Conservation (phyloP, 2,329 filamentous ascomycete genomes). For the Neonectria ditissima region DNA sequence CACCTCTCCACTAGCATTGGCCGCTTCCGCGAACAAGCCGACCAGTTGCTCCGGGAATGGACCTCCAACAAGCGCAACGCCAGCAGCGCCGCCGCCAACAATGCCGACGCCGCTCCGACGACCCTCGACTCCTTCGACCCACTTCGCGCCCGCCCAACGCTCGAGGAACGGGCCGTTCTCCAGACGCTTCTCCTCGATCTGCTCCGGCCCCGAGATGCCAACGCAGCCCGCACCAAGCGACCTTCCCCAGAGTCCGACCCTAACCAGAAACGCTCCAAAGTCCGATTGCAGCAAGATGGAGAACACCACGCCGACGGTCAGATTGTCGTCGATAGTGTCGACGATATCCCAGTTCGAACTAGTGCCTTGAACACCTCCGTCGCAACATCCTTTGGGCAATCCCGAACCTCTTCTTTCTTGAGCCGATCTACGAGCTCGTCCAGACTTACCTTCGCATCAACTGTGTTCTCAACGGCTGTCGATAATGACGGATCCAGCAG, state of each 20-base stretch:
- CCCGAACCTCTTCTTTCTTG: constrained; percentile 31
- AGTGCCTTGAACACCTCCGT: constrained; percentile 23
- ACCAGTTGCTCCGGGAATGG: constrained; percentile 36
- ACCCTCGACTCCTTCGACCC: constrained; percentile 30
- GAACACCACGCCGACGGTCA: background rate
- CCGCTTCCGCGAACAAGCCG: constrained; percentile 40
- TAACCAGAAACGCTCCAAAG: constrained; percentile 33
- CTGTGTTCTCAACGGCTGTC: constrained; percentile 50
- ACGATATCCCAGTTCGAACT: constrained; percentile 40
- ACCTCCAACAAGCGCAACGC: constrained; percentile 31
- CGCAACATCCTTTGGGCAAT: constrained; percentile 28
- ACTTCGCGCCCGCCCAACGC: constrained; percentile 33
- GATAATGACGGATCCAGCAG: constrained; percentile 42
- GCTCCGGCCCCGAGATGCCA: constrained; percentile 33
- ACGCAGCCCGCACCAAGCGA: constrained; percentile 36
- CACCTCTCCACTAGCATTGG: constrained; percentile 38
- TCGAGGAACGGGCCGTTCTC: constrained; percentile 41
- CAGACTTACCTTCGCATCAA: constrained; percentile 47
- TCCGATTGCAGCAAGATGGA: background rate
- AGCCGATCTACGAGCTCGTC: constrained; percentile 48
- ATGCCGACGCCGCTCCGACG: constrained; percentile 37
- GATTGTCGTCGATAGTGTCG: constrained; percentile 24
- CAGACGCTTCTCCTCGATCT: constrained; percentile 40
- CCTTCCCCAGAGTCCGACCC: constrained; percentile 37
- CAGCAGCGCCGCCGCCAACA: constrained; percentile 16